Evolutionary conservation across 2,329 filamentous ascomycete species (phyloP), one percentile per base, ranked within the genome.

Genomic region (Venturia effusa): DNA sequence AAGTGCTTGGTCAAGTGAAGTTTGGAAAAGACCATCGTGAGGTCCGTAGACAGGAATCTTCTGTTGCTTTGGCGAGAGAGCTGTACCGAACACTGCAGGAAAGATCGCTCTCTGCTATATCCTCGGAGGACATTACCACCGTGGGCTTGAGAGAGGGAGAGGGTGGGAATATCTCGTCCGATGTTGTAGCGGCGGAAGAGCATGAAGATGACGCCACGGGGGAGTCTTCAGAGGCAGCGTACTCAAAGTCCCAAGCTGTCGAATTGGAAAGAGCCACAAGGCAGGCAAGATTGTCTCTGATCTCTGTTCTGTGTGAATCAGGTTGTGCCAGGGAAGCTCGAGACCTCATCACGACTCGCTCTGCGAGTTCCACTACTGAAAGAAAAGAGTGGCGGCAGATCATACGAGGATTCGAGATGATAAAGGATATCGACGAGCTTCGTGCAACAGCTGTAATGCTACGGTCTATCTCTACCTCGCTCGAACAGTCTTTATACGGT

Each of bases 31-130:
- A 34, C 30, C 17, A n/a, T 57, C 27, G 51, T 24, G 30, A 34
- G 27, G 27, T 32, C 30, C 51, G 15, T 17, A 57, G 30, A 4
- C 51, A 57, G 27, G 51, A 57, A 11, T 57, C 27, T 57, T 34
- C 27, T 57, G 51, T 57, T 19, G 51, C 51, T 17, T 34, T 57
- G 51, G 51, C 51, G 51, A 57, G 34, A 57, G 51, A 57, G 51
- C 30, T 57, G 5, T 57, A 57, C 34, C 27, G 51, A 57, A 34
- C n/a, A 32, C 30, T 57, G 51, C 51, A 57, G 27, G 30, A 34
- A n/a, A 32, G 51, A 34, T 17, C 13, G 51, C 11, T n/a, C 17
- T 27, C 30, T n/a, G 15, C n/a, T 5, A 30, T 32, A 34, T 17
- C 51, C n/a, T 19, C 6, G 27, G 27, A n/a, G 15, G 27, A 32